phyloP scores from a whole-genome alignment of 2,329 filamentous ascomycete genomes.

The Verticillium dahliae region DNA sequence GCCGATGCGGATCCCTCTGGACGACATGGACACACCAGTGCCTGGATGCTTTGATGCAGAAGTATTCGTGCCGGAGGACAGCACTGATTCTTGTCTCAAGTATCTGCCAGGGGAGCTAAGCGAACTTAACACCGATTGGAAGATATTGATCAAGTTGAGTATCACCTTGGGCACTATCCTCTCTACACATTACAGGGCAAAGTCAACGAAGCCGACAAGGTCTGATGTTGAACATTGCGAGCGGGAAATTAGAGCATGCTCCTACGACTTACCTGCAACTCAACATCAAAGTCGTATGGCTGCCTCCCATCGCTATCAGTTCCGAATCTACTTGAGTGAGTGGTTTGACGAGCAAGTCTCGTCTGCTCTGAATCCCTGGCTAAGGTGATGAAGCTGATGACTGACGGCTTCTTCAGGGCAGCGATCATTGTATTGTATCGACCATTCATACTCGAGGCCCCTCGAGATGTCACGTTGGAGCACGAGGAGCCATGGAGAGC shows the following conservation, averaged over 20 bases:
- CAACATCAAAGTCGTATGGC: too few relatives aligned
- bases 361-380: not conserved
- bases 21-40: not conserved
- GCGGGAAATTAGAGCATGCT: too few relatives aligned
- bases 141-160: too few relatives aligned
- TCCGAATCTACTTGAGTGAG: constrained; percentile 7
- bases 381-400: not conserved
- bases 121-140: too few relatives aligned
- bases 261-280: too few relatives aligned
- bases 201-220: too few relatives aligned
- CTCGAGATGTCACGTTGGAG: too few relatives aligned
- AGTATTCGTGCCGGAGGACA: not conserved
- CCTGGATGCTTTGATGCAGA: not conserved
- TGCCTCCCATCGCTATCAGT: constrained; percentile 3
- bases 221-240: too few relatives aligned
- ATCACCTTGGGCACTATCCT: too few relatives aligned
- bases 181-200: too few relatives aligned
- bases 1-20: constrained; percentile 7
- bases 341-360: not conserved
- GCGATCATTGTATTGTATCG: constrained; percentile 6
- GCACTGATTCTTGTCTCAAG: constrained; percentile 1
- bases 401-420: not conserved
- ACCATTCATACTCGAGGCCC: constrained; percentile 5
- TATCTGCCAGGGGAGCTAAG: too few relatives aligned
- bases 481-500: not conserved